phyloP scores from a whole-genome alignment of 768 basidiomycete genomes.

The Kwoniella dejecticola region DNA sequence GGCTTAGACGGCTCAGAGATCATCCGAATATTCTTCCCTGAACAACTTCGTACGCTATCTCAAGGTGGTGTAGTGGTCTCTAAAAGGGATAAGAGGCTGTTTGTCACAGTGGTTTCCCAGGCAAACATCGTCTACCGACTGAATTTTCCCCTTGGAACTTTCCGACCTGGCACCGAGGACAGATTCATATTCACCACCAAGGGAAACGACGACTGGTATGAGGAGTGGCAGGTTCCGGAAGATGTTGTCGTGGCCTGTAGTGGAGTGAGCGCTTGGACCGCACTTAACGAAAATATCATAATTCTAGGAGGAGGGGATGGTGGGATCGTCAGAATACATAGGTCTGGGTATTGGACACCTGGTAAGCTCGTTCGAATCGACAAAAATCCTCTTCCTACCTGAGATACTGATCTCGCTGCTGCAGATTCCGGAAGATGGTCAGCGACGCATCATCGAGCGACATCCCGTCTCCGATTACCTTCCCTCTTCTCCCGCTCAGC shows the following conservation, averaged over 20 bases:
- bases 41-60: conserved; percentile 30
- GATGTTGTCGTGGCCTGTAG: conserved; percentile 29
- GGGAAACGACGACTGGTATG: conserved; percentile 39
- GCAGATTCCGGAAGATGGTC: conserved; percentile 32
- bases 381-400: neutral
- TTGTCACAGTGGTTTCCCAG: conserved; percentile 38
- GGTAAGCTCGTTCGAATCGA: conserved; percentile 29
- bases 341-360: conserved; percentile 18
- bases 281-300: conserved; percentile 37
- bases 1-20: conserved; percentile 25
- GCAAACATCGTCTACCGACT: conserved; percentile 39
- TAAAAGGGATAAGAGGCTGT: conserved; percentile 24
- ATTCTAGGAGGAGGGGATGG: conserved; percentile 44
- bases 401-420: neutral
- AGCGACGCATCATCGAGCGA: conserved; percentile 35
- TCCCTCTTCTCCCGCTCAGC: conserved; percentile 42
- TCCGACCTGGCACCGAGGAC: conserved; percentile 16
- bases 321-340: conserved; percentile 33
- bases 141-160: conserved; percentile 29
- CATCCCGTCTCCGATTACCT: conserved; percentile 37
- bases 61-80: conserved; percentile 30
- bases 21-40: conserved; percentile 46
- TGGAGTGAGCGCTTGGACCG: conserved; percentile 35
- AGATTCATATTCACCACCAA: conserved; percentile 28
- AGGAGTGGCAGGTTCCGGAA: conserved; percentile 41